phyloP scores from a whole-genome alignment of 2,329 filamentous ascomycete genomes.

The Cladosporium sp. region DNA sequence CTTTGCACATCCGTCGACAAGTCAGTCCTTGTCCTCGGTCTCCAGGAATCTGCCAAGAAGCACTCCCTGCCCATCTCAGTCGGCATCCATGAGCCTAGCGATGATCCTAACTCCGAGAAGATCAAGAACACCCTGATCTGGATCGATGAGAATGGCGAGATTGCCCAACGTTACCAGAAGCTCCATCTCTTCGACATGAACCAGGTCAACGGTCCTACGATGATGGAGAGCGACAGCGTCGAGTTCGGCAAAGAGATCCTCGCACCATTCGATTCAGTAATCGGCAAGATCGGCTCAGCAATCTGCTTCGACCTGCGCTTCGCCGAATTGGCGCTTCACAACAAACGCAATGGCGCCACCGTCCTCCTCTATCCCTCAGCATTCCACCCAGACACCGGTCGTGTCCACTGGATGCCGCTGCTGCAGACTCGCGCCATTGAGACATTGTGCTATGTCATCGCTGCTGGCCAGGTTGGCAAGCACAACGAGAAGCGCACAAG shows the following conservation, averaged over 20 bases:
- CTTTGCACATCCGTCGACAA: conserved; percentile 64
- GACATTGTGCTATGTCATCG: conserved; percentile 81
- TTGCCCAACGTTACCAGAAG: conserved; percentile 73
- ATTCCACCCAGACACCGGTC: conserved; percentile 81
- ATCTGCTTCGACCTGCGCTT: conserved; percentile 94
- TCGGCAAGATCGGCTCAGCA: conserved; percentile 72
- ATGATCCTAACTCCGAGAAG: conserved; percentile 42
- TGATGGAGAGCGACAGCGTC: conserved; percentile 64
- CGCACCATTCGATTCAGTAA: conserved; percentile 65
- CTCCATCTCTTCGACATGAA: conserved; percentile 76
- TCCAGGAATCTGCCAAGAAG: conserved; percentile 63
- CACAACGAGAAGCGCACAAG: conserved; percentile 74
- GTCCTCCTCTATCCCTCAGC: conserved; percentile 83
- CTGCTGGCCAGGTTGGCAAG: conserved; percentile 72
- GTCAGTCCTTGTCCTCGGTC: conserved; percentile 71
- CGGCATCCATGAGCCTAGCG: conserved; percentile 74
- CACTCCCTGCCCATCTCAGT: conserved; percentile 72
- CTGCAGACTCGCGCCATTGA: conserved; percentile 80
- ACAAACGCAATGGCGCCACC: conserved; percentile 65
- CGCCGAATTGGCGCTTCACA: conserved; percentile 66
- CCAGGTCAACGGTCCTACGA: conserved; percentile 52
- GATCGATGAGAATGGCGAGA: conserved; percentile 59
- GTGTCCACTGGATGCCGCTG: conserved; percentile 79
- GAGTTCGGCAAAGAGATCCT: conserved; percentile 63
- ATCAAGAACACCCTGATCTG: conserved; percentile 64